Percentiles rank a stretch among this genome's conserved stretches.
These are phyloP conservation scores for Xanthoconium separans DNA, from an alignment of 1,284 basidiomycete genomes.

Conservation along the genomic window DNA sequence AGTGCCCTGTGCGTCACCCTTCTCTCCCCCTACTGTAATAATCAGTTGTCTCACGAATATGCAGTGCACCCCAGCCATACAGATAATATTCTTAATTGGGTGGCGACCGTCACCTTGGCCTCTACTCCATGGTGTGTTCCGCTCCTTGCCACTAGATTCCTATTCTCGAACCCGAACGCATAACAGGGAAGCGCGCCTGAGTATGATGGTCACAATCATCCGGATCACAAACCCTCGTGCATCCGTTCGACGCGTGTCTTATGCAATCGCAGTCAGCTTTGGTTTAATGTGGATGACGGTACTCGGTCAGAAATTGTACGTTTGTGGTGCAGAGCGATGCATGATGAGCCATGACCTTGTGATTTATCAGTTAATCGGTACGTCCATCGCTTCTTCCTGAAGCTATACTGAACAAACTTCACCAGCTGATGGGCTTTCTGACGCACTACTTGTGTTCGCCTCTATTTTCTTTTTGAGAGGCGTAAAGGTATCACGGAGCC, in stretches of 20 bases:
- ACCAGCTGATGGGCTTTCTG: conserved; percentile 29
- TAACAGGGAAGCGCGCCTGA: conserved; percentile 17
- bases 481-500: conserved; percentile 12
- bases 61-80: conserved; percentile 1
- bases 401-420: neutral
- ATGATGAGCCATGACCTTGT: neutral
- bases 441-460: conserved; percentile 16
- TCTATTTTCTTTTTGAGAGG: conserved; percentile 17
- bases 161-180: neutral
- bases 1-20: conserved; percentile 6
- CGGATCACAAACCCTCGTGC: conserved; percentile 8
- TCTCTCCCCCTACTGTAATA: neutral
- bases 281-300: conserved; percentile 15
- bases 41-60: neutral
- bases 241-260: neutral
- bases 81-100: conserved; percentile 2
- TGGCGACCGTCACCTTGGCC: neutral
- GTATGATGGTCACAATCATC: conserved; percentile 15
- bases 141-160: neutral
- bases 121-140: conserved; percentile 16
- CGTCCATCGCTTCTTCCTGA: neutral
- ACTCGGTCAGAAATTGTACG: conserved; percentile 9
- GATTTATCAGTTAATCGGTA: conserved; percentile 16
- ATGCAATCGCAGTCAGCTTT: conserved; percentile 9
- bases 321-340: neutral